Evolutionary conservation across 164 flowering plant species (phyloP).

Genomic region (Liriodendron chinense): DNA sequence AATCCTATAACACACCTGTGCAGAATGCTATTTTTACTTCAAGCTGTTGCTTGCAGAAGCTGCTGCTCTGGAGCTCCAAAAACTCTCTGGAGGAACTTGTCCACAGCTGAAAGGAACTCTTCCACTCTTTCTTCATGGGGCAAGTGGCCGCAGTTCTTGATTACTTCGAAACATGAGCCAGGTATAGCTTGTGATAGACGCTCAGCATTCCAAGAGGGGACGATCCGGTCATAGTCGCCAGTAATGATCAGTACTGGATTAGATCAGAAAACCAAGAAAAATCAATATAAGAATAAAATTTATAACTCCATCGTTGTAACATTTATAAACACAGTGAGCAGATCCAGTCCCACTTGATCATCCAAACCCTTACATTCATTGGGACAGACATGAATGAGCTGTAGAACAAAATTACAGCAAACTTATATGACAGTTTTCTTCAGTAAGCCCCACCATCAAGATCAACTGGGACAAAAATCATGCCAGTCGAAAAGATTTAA

Average conservation of each 20-base stretch:
- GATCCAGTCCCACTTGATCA: no score
- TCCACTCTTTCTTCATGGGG: slow-evolving; percentile 88
- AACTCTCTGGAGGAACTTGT: slow-evolving; percentile 48
- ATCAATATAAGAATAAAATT: not conserved
- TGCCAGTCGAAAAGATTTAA: no score
- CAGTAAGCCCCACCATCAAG: no score
- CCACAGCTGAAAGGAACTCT: slow-evolving; percentile 62
- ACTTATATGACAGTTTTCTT: no score
- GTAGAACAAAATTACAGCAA: no score
- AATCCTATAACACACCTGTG: not conserved
- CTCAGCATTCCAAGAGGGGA: slow-evolving; percentile 88
- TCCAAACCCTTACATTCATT: not conserved
- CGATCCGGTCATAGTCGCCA: slow-evolving; percentile 80
- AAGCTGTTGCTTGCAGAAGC: slow-evolving; percentile 25
- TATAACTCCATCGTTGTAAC: no score
- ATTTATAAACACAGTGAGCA: no score
- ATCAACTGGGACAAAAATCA: no score
- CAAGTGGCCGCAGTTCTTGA: slow-evolving; percentile 85
- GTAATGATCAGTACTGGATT: slow-evolving; percentile 72
- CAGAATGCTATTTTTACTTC: not conserved
- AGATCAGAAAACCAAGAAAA: not conserved
- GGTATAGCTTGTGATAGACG: slow-evolving; percentile 70
- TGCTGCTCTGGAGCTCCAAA: slow-evolving; percentile 39
- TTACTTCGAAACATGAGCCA: slow-evolving; percentile 58
- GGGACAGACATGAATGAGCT: no score